A percentile compares a stretch with the other conserved stretches of the same genome.
phyloP scores from a whole-genome alignment of 768 basidiomycete species.

The Melanogaster broomeanus region DNA sequence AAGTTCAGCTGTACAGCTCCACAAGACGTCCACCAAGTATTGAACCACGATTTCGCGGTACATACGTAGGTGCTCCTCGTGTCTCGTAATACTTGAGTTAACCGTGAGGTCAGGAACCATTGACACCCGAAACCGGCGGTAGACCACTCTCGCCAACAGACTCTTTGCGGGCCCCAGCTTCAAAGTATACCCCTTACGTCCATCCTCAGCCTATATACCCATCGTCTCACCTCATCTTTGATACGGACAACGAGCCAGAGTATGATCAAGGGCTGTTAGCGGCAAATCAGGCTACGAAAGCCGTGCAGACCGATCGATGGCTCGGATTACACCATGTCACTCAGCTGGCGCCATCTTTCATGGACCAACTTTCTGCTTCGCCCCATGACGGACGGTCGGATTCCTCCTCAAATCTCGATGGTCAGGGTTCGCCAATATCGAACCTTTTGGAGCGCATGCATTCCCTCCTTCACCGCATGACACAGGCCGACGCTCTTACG shows the following conservation, averaged over 20 bases:
- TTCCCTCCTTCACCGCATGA: conserved; percentile 62
- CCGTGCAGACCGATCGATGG: conserved; percentile 65
- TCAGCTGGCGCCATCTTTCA: conserved; percentile 36
- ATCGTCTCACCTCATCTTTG: conserved; percentile 34
- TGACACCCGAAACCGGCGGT: conserved; percentile 46
- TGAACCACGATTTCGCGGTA: conserved; percentile 32
- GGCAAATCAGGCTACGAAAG: conserved; percentile 56
- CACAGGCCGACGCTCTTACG: conserved; percentile 81
- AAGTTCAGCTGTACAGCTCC: conserved; percentile 22
- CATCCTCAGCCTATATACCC: conserved; percentile 28
- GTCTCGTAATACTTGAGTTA: conserved; percentile 5
- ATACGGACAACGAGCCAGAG: conserved; percentile 46
- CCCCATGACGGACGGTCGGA: conserved; percentile 69
- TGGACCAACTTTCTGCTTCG: conserved; percentile 43
- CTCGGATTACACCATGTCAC: conserved; percentile 30
- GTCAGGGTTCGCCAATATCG: conserved; percentile 49
- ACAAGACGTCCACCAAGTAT: conserved; percentile 36
- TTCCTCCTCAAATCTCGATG: conserved; percentile 68
- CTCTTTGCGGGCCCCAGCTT: conserved; percentile 26
- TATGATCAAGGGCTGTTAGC: conserved; percentile 29
- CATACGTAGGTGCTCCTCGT: conserved; percentile 33
- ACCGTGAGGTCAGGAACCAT: conserved; percentile 37
- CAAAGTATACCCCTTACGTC: conserved; percentile 26
- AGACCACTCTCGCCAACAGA: conserved; percentile 46
- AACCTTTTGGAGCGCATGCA: conserved; percentile 63